Percentiles rank a stretch among this genome's conserved stretches.
Evolutionary conservation across 371 early-diverging fungal genomes (phyloP).

Genomic region (Mycotypha africana): DNA sequence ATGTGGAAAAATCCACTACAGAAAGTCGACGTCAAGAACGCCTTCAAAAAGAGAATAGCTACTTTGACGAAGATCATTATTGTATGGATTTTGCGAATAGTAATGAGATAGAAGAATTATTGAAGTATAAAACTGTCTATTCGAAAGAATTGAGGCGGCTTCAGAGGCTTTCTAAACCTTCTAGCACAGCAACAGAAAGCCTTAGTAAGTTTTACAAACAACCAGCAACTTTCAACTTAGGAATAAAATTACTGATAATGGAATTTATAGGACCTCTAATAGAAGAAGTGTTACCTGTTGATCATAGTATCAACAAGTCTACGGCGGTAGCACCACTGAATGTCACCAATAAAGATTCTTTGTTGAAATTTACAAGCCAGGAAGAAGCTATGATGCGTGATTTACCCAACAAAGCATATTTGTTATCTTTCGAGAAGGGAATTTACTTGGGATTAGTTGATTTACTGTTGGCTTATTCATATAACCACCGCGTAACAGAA

Average conservation of each 20-base stretch:
- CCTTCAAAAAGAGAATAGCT: conserved; percentile 62
- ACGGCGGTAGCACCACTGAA: too few species aligned
- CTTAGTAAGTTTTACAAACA: too few species aligned
- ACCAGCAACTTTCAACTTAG: too few species aligned
- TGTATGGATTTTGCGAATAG: conserved; percentile 66
- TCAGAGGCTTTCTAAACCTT: conserved; percentile 38
- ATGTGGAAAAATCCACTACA: conserved; percentile 68
- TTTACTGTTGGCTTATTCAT: conserved; percentile 85
- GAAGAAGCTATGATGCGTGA: conserved; percentile 72
- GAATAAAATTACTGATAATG: too few species aligned
- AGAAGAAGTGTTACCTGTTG: too few species aligned
- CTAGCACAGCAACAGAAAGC: too few species aligned
- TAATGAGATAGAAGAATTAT: conserved; percentile 69
- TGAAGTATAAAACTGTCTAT: conserved; percentile 70
- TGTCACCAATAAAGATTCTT: conserved; percentile 17
- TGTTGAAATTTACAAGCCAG: conserved; percentile 57
- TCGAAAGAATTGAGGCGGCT: conserved; percentile 52
- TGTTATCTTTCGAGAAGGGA: conserved; percentile 56
- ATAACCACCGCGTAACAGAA: conserved; percentile 78
- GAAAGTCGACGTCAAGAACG: conserved; percentile 61
- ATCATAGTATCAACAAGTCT: too few species aligned
- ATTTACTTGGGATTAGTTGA: conserved; percentile 89
- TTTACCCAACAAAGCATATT: conserved; percentile 75
- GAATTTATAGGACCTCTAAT: conserved; percentile 27
- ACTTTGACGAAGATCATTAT: conserved; percentile 91